These are phyloP conservation scores for Xenoacremonium recifei DNA, from an alignment of 2,329 filamentous ascomycete species.

Conservation along the genomic window DNA sequence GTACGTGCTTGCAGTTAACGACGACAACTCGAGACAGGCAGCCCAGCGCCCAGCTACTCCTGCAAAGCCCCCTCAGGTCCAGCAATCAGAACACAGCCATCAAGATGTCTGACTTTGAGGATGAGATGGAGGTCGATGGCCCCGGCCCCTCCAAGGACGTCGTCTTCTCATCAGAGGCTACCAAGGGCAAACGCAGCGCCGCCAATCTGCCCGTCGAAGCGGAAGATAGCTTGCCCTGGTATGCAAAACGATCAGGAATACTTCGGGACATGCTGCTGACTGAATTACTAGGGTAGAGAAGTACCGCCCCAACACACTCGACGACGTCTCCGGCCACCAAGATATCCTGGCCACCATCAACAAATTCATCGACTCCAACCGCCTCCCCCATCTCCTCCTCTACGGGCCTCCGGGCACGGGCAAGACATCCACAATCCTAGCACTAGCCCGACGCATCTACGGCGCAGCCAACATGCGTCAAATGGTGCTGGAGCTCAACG, in stretches of 20 bases:
- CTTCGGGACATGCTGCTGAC: not conserved
- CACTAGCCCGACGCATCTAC: conserved; percentile 90
- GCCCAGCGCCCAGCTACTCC: not conserved
- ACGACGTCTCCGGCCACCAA: conserved; percentile 93
- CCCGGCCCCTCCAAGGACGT: conserved; percentile 47
- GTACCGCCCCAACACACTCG: conserved; percentile 83
- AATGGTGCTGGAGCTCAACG: conserved; percentile 98
- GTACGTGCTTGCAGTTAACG: too few species aligned
- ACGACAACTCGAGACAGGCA: too few species aligned
- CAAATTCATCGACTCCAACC: conserved; percentile 92
- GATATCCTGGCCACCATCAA: conserved; percentile 98
- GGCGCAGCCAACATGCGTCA: conserved; percentile 89
- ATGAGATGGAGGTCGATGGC: conserved; percentile 61
- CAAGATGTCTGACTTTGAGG: conserved; percentile 58
- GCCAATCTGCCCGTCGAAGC: conserved; percentile 93
- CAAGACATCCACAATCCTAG: conserved; percentile 95
- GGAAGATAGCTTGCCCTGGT: conserved; percentile 94
- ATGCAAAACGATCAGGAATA: conserved; percentile 14
- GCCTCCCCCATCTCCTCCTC: conserved; percentile 90
- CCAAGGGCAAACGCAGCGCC: conserved; percentile 87
- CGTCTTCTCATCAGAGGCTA: conserved; percentile 71
- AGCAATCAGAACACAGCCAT: not conserved
- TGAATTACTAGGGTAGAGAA: conserved; percentile 79
- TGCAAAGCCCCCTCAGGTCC: not conserved
- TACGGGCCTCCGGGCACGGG: conserved; percentile 96